phyloP scores from a whole-genome alignment of 2,329 filamentous ascomycete genomes.

The Diaporthe sp. region DNA sequence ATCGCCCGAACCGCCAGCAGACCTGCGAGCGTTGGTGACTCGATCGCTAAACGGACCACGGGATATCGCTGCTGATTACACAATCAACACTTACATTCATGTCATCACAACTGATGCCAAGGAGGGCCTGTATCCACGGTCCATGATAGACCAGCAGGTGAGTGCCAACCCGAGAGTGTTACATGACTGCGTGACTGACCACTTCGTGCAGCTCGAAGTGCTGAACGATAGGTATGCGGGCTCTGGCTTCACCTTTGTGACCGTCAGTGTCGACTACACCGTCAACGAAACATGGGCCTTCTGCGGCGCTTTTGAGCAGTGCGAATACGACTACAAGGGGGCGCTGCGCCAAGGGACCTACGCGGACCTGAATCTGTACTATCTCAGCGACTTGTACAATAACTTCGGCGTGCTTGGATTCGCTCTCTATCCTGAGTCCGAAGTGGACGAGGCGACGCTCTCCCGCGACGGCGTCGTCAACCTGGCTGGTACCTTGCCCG shows the following conservation, averaged over 20 bases:
- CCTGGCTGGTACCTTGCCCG: not conserved
- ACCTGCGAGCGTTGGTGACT: not conserved
- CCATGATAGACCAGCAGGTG: slow-evolving; percentile 15
- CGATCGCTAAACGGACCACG: not conserved
- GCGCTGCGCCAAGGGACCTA: slow-evolving; percentile 8
- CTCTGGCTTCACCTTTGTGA: not conserved
- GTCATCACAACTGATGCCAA: slow-evolving; percentile 6
- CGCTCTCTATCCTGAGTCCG: not conserved
- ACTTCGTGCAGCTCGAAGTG: not conserved
- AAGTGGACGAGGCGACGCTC: not conserved
- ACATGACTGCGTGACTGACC: not conserved
- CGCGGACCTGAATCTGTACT: slow-evolving; percentile 9
- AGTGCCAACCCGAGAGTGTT: not conserved
- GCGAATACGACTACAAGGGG: not conserved
- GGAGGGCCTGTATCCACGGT: not conserved
- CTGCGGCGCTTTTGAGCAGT: not conserved
- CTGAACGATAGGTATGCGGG: not conserved
- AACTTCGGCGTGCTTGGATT: not conserved
- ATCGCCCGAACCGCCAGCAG: not conserved
- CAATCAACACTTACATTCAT: slow-evolving; percentile 1
- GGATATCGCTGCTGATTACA: not conserved
- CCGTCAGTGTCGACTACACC: not conserved
- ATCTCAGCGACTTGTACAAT: not conserved
- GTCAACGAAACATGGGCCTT: slow-evolving; percentile 5
- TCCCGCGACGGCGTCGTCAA: slow-evolving; percentile 5